Conservation (phyloP, 108 stramenopile genomes). For the Cyclostephanos invisitatus region DNA sequence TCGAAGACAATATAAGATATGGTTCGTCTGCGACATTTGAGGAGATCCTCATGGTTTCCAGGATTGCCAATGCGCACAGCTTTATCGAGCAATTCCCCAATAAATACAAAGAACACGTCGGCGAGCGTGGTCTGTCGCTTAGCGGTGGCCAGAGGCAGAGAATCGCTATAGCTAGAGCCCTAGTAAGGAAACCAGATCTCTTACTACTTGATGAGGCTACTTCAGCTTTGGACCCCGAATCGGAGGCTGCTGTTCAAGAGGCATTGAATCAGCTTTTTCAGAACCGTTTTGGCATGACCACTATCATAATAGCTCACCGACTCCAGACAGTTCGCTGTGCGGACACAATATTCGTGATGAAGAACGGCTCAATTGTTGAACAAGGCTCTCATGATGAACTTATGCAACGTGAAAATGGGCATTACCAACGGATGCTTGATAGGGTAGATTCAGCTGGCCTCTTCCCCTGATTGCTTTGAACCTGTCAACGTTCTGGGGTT, state of each 20-base stretch:
- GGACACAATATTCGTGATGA: slow-evolving; percentile 79
- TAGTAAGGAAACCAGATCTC: slow-evolving; percentile 77
- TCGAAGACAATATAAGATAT: slow-evolving; percentile 92
- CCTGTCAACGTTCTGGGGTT: too few relatives aligned
- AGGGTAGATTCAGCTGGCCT: slow-evolving; percentile 46
- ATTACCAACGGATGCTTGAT: slow-evolving; percentile 56
- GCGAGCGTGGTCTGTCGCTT: slow-evolving; percentile 61
- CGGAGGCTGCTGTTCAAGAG: slow-evolving; percentile 78
- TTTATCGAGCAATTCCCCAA: slow-evolving; percentile 81
- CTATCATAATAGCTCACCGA: slow-evolving; percentile 88
- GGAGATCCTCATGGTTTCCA: slow-evolving; percentile 83
- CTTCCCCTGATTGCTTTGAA: slow-evolving; percentile 19
- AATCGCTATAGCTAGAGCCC: slow-evolving; percentile 90
- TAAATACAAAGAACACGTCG: slow-evolving; percentile 89
- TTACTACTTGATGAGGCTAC: slow-evolving; percentile 89
- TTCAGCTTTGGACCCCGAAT: slow-evolving; percentile 63
- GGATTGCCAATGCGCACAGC: slow-evolving; percentile 88
- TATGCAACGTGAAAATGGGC: slow-evolving; percentile 38
- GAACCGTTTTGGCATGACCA: slow-evolving; percentile 60
- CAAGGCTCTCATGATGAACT: slow-evolving; percentile 86
- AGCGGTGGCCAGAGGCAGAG: slow-evolving; percentile 95
- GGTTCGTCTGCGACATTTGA: slow-evolving; percentile 69
- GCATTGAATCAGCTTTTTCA: slow-evolving; percentile 75
- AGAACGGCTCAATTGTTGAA: slow-evolving; percentile 71
- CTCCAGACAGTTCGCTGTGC: slow-evolving; percentile 84